phyloP scores from a whole-genome alignment of 805 yeast genomes.

The Millerozyma acaciae region DNA sequence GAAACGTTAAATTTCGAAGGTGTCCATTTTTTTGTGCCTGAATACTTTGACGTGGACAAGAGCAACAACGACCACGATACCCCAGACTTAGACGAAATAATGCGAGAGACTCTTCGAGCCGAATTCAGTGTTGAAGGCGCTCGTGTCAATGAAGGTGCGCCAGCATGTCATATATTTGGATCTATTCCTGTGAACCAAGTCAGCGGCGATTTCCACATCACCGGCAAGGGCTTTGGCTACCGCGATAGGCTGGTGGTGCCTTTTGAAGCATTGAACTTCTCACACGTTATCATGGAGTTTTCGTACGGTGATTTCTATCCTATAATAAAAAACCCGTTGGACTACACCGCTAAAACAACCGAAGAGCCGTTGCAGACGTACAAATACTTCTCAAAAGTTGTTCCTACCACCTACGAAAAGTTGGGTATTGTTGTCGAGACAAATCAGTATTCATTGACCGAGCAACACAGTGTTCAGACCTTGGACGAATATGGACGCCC shows the following conservation, averaged over 20 bases:
- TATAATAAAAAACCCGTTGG: slow-evolving; percentile 81
- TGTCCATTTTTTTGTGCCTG: slow-evolving; percentile 52
- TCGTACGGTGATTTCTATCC: slow-evolving; percentile 93
- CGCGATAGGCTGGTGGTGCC: slow-evolving; percentile 45
- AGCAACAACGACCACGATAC: slow-evolving; percentile 45
- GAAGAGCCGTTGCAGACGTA: slow-evolving; percentile 46
- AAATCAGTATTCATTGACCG: slow-evolving; percentile 77
- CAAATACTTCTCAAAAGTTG: slow-evolving; percentile 71
- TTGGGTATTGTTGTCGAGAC: slow-evolving; percentile 74
- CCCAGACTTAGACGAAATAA: slow-evolving; percentile 63
- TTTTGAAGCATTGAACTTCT: slow-evolving; percentile 58
- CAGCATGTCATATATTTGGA: slow-evolving; percentile 87
- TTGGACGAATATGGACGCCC: slow-evolving; percentile 16
- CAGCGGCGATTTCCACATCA: slow-evolving; percentile 78
- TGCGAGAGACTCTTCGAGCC: slow-evolving; percentile 64
- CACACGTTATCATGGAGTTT: slow-evolving; percentile 81
- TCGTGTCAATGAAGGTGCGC: slow-evolving; percentile 49
- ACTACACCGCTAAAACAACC: slow-evolving; percentile 61
- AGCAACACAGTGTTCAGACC: slow-evolving; percentile 31
- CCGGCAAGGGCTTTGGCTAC: slow-evolving; percentile 71
- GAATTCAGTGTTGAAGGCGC: slow-evolving; percentile 49
- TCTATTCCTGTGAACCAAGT: slow-evolving; percentile 81
- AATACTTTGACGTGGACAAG: slow-evolving; percentile 41
- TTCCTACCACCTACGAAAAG: slow-evolving; percentile 74
- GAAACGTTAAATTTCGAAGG: slow-evolving; percentile 75